phyloP scores from a whole-genome alignment of 1,284 basidiomycete genomes.

The Irpex sp. region DNA sequence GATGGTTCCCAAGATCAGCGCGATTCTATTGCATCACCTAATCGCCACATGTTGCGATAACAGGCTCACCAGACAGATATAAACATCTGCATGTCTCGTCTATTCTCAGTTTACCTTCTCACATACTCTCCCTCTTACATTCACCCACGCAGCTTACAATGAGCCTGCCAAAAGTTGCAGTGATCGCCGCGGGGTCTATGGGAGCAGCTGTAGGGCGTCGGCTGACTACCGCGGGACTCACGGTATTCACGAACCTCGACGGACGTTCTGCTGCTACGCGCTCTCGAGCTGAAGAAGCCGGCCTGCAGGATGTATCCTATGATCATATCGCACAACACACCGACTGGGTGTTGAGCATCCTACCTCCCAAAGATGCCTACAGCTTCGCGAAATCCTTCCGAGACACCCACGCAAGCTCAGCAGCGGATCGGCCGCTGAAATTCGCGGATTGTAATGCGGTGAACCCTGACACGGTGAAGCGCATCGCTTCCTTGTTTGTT shows the following conservation, averaged over 20 bases:
- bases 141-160: neutral
- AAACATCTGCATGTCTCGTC: neutral
- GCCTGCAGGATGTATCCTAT: conserved; percentile 47
- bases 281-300: conserved; percentile 45
- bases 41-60: neutral
- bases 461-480: conserved; percentile 45
- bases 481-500: conserved; percentile 42
- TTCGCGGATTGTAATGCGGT: conserved; percentile 64
- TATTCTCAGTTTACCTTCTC: neutral
- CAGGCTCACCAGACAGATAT: neutral
- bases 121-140: neutral
- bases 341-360: conserved; percentile 50
- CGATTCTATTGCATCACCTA: neutral
- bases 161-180: conserved; percentile 31
- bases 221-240: conserved; percentile 38
- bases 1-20: neutral
- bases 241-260: conserved; percentile 37
- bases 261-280: conserved; percentile 45
- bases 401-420: conserved; percentile 18
- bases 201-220: conserved; percentile 41
- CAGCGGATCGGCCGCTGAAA: conserved; percentile 2
- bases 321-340: conserved; percentile 39
- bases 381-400: conserved; percentile 43
- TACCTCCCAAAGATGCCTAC: conserved; percentile 52
- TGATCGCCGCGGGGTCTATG: conserved; percentile 43